phyloP scores from a whole-genome alignment of 2,329 filamentous ascomycete species.

The Bipolaris oryzae region DNA sequence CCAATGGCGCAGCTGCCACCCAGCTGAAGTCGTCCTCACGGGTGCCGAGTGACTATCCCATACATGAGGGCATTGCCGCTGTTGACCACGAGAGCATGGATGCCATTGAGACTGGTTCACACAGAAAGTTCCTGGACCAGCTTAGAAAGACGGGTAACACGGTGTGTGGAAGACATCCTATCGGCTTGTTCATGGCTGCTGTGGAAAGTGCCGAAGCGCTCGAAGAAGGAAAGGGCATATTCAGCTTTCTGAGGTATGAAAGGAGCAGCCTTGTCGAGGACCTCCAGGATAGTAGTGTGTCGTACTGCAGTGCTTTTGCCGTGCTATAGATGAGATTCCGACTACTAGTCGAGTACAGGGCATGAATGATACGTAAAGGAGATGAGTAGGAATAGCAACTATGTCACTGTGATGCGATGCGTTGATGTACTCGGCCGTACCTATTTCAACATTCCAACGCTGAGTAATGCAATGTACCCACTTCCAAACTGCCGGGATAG shows the following conservation, averaged over 20 bases:
- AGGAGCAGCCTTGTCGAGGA: constrained; percentile 76
- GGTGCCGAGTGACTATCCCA: constrained; percentile 58
- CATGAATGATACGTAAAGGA: background rate
- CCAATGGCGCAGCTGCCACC: constrained; percentile 47
- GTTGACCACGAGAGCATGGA: constrained; percentile 84
- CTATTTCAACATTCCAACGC: background rate
- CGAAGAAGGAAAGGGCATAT: constrained; percentile 63
- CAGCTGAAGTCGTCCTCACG: constrained; percentile 49
- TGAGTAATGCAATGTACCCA: background rate
- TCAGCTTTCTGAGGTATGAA: constrained; percentile 85
- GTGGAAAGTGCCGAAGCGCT: constrained; percentile 64
- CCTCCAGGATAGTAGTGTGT: constrained; percentile 81
- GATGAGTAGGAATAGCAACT: background rate
- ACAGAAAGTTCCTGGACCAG: constrained; percentile 71
- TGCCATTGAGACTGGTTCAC: constrained; percentile 77
- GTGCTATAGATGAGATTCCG: constrained; percentile 48
- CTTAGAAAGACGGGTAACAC: constrained; percentile 81
- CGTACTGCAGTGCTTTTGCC: constrained; percentile 92
- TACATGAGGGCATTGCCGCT: constrained; percentile 82
- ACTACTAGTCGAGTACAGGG: background rate
- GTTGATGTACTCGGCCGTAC: background rate
- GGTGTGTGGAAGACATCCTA: constrained; percentile 92
- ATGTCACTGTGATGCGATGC: background rate
- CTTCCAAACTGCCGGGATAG: background rate
- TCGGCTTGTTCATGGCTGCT: constrained; percentile 89